These are phyloP conservation scores for Austropuccinia psidii DNA, from an alignment of 1,284 basidiomycete genomes.

Conservation along the genomic window DNA sequence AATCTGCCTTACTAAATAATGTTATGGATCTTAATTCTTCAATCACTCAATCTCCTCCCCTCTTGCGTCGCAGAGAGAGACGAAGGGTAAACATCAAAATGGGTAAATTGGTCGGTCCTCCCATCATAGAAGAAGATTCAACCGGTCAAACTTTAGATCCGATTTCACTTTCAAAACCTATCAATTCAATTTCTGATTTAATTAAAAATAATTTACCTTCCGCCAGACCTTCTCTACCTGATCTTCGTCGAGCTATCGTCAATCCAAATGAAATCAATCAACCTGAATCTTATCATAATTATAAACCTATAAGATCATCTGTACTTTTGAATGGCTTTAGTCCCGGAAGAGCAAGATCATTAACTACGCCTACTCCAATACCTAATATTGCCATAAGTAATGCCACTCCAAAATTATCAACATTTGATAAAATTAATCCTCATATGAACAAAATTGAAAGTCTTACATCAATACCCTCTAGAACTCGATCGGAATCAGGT, in stretches of 20 bases:
- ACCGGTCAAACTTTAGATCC: background rate
- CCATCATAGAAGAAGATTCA: conserved; percentile 32
- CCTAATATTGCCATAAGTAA: conserved; percentile 1
- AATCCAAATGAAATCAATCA: background rate
- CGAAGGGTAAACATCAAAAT: conserved; percentile 32
- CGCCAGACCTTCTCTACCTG: conserved; percentile 24
- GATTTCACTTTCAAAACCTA: background rate
- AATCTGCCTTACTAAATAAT: background rate
- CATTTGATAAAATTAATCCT: background rate
- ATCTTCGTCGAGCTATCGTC: conserved; percentile 13
- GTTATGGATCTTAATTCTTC: background rate
- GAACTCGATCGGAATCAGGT: background rate
- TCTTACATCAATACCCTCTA: background rate
- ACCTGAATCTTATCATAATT: background rate
- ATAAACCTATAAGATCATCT: background rate
- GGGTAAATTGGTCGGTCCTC: conserved; percentile 21
- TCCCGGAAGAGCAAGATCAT: conserved; percentile 12
- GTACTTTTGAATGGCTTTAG: background rate
- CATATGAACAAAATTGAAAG: background rate
- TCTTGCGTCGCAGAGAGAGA: conserved; percentile 11
- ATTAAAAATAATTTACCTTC: background rate
- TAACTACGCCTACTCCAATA: conserved; percentile 34
- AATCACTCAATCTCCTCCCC: background rate
- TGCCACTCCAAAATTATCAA: background rate
- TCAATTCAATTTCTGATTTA: background rate